Base-by-base conservation (phyloP, 1,284 basidiomycete genomes). In the Schizophyllum amplum region DNA sequence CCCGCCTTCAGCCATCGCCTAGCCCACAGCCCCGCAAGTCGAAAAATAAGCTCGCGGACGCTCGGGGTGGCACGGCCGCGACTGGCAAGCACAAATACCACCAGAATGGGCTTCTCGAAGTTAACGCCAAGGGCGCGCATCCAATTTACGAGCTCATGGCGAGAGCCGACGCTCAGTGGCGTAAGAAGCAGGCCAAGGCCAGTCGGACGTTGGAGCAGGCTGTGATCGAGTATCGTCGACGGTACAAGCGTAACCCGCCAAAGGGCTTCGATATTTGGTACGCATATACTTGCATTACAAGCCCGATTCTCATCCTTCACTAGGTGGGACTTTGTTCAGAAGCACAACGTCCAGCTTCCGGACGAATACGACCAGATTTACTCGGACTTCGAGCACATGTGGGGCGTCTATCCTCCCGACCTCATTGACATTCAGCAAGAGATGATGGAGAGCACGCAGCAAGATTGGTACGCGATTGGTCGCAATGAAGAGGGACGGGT, bases 331-430 rank as follows among this genome's bases (percentile, higher is more conserved):
- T 86, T 83, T 61, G 81, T 78, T 1, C 66, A 72, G 59, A 67
- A 75, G 27, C 69, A 87, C 67, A 65, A 76, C 20, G 76, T 87
- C 4, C 77, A 85, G 69, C 77, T 91, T 6, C 76, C 91, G 27
- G 75, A 78, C 63, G 88, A 90, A 73, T 74, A 75, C 52, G 77
- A 80, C 61, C 75, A 80, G 53, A 82, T 86, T 47, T 69, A 76
- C 59, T 62, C 69, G 9, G 81, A 82, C 63, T 66, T 84, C 9
- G 77, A 79, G 57, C 79, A 75, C 0, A 81, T 77, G 63, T 82
- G 76, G 78, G 81, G 79, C 1, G 72, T 83, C 59, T 65, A 76
- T 54, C 81, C 81, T 0, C 58, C 58, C 0, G 74, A 78, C 27
- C 62, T 83, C 11, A 73, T 71, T 4, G 59, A 57, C 5, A 69